Evolutionary conservation across 495 filamentous ascomycete species (phyloP).

Genomic region (Neurospora tetrasperma): DNA sequence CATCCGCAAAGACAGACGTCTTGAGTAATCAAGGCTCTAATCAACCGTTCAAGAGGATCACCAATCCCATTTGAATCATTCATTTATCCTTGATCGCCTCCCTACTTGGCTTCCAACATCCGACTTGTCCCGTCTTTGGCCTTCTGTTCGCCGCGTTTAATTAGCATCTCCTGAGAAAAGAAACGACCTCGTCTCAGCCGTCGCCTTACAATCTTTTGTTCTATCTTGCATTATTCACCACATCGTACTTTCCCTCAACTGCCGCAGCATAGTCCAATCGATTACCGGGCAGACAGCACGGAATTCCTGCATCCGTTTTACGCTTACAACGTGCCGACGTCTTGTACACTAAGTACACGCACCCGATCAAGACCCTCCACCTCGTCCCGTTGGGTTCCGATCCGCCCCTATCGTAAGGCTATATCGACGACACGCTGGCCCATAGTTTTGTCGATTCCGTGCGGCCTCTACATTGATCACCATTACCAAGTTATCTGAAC

Average conservation of each 20-base stretch:
- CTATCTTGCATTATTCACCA: background rate
- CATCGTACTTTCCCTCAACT: background rate
- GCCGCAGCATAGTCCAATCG: background rate
- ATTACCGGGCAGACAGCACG: background rate
- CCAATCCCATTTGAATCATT: background rate
- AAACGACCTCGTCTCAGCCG: background rate
- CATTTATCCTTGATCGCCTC: background rate
- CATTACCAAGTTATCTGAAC: background rate
- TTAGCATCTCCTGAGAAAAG: background rate
- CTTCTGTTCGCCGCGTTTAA: background rate
- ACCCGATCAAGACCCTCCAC: background rate
- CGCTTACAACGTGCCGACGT: background rate
- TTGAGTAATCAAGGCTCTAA: background rate
- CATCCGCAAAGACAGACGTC: background rate
- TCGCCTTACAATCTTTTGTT: background rate
- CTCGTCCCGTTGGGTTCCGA: background rate
- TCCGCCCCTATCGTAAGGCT: background rate
- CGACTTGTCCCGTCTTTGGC: background rate
- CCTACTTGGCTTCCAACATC: background rate
- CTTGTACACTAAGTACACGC: background rate
- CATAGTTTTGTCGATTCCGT: background rate
- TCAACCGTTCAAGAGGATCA: too few relatives aligned
- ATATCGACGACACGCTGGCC: background rate
- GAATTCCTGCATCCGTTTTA: background rate
- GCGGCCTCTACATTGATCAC: background rate